Base-by-base conservation (phyloP, 768 basidiomycete genomes). In the Roridomyces roridus region DNA sequence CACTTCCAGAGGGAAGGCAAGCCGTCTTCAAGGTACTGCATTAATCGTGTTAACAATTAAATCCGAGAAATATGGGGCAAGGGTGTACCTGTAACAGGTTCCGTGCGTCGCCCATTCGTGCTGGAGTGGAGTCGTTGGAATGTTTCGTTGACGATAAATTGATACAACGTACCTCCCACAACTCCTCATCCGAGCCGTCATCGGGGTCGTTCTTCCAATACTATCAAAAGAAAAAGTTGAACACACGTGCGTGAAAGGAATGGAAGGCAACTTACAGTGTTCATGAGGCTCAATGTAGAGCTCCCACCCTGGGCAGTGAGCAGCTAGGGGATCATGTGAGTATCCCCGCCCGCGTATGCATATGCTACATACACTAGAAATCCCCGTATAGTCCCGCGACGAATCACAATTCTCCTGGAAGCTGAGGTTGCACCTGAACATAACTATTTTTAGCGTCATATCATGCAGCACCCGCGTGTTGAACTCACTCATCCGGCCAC, bases 81-180 rank as follows among this genome's bases (percentile, higher is more conserved):
- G n/a, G n/a, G n/a, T 40, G 5, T 8, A n/a, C 39, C 24, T 43
- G 63, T 25, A 53, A 25, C 46, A 54, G 15, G 47, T 84, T 28
- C 82, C 82, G 61, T 84, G 82, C 17, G 72, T 74, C 21, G 58
- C 40, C 82, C 82, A 83, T 63, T 83, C 82, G 54, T 83, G 82
- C 79, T 82, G 70, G 35, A 31, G 20, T 18, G n/a, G 6, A 31
- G 17, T n/a, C 36, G 10, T 23, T 4, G 6, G 12, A 41, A 39
- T 24, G 3, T 14, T 41, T 10, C n/a, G 9, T 20, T 15, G 69
- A 70, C 70, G 72, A 43, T 67, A 75, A 77, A 80, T 10, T 26
- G 55, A 24, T 73, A 24, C 46, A 75, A 28, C 77, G 17, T 51
- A 80, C 81, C 70, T 82, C 72, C 82, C 82, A 83, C 62, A 83